Base-by-base conservation (phyloP, 495 filamentous ascomycete species). In the Penicillium angulare region DNA sequence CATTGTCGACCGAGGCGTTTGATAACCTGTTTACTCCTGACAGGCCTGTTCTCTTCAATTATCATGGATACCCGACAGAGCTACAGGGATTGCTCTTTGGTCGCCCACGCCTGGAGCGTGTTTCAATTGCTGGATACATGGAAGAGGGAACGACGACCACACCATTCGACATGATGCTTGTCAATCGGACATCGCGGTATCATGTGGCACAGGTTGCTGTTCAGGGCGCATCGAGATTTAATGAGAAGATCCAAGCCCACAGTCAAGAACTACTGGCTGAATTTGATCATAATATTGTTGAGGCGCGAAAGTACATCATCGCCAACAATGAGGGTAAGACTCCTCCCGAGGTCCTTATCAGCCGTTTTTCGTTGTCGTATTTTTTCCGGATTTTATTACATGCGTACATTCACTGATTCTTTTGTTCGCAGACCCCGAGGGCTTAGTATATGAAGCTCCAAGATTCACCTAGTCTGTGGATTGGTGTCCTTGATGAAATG, bases 141-240 rank as follows among this genome's bases (percentile, higher is more conserved):
- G 86, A 89, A 61, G 85, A 89, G 59, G 86, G 87, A 3, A 81
- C 73, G 44, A 89, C 84, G 0, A 89, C 85, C 0, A 89, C 84
- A 8, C 86, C 84, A 5, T 87, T 88, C 55, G 82, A 88, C 49
- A 89, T 88, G 86, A 82, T 88, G 84, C 65, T 88, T 9, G 60
- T 77, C 31, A 90, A 89, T 48, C 55, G 73, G 13, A 81, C 85
- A 9, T 83, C 76, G 5, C 65, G 85, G 35, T 89, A 78, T 56
- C 78, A 87, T 61, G 76, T 88, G 40, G 82, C 79, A 3, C 69
- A 79, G 57, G 56, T 74, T 16, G 87, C 86, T 22, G 52, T 89
- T 27, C 60, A 57, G 13, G 78, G 78, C 8, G 80, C 60, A 0
- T 70, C 75, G 5, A 73, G 56, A 57, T 57, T 62, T 3, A 85